Percentiles rank a stretch among this genome's conserved stretches.
phyloP scores from a whole-genome alignment of 768 basidiomycete species.

The Boletus sp. region DNA sequence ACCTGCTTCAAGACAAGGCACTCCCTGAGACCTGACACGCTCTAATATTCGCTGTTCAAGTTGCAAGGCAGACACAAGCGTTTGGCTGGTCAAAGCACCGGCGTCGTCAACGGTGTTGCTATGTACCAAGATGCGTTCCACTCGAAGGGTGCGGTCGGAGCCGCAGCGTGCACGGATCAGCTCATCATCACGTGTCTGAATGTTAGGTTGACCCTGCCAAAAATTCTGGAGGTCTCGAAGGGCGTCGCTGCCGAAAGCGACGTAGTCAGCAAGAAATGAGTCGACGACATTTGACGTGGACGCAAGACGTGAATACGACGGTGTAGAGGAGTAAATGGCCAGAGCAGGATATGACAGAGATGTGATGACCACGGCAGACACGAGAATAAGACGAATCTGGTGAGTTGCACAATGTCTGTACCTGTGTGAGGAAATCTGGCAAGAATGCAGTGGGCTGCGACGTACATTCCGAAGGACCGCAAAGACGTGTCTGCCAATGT shows the following conservation, averaged over 20 bases:
- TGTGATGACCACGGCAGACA: slow-evolving; percentile 84
- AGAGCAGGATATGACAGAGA: slow-evolving; percentile 90
- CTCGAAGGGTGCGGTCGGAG: slow-evolving; percentile 63
- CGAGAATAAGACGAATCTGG: slow-evolving; percentile 84
- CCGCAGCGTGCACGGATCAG: slow-evolving; percentile 70
- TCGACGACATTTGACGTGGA: slow-evolving; percentile 58
- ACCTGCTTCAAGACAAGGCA: slow-evolving; percentile 52
- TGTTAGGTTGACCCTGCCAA: slow-evolving; percentile 62
- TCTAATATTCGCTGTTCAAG: slow-evolving; percentile 59
- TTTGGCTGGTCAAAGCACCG: slow-evolving; percentile 56
- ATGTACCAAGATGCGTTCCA: slow-evolving; percentile 74
- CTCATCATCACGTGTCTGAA: slow-evolving; percentile 68
- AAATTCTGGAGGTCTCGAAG: slow-evolving; percentile 66
- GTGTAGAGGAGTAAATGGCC: slow-evolving; percentile 74
- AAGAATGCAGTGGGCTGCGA: slow-evolving; percentile 17
- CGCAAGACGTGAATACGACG: slow-evolving; percentile 54
- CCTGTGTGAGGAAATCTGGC: slow-evolving; percentile 5
- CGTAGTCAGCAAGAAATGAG: slow-evolving; percentile 52
- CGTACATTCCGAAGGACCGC: slow-evolving; percentile 78
- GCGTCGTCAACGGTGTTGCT: slow-evolving; percentile 41
- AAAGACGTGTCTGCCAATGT: slow-evolving; percentile 49
- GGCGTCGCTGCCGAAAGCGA: slow-evolving; percentile 49
- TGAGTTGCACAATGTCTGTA: slow-evolving; percentile 84
- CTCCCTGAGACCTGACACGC: slow-evolving; percentile 35
- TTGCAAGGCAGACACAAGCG: slow-evolving; percentile 59